A percentile compares a stretch with the other conserved stretches of the same genome.
phyloP scores from a whole-genome alignment of 768 basidiomycete genomes.

The Pleurotus ostreatus region DNA sequence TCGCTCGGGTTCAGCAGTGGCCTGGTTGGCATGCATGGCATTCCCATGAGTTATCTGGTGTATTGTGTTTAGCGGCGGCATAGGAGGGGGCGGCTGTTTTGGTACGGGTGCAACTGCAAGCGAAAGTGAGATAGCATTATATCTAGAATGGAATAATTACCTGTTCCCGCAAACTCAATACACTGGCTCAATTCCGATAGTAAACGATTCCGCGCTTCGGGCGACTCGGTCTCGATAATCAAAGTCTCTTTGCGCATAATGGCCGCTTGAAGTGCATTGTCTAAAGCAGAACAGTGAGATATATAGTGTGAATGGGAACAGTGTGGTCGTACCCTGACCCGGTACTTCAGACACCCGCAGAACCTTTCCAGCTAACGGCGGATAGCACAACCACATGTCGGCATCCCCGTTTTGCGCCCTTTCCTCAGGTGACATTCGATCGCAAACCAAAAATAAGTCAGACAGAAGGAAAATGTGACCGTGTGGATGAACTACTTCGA shows the following conservation, averaged over 20 bases:
- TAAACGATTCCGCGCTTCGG: constrained; percentile 56
- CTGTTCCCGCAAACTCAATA: constrained; percentile 70
- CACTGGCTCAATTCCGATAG: constrained; percentile 75
- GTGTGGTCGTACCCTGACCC: constrained; percentile 48
- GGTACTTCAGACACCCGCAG: constrained; percentile 62
- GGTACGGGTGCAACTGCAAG: constrained; percentile 49
- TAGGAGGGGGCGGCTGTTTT: constrained; percentile 65
- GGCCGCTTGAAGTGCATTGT: constrained; percentile 67
- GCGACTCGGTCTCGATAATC: constrained; percentile 57
- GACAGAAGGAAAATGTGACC: constrained; percentile 88
- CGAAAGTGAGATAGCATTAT: constrained; percentile 5
- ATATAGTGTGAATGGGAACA: background rate
- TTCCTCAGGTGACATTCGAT: constrained; percentile 73
- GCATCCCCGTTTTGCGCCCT: constrained; percentile 42
- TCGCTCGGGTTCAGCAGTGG: constrained; percentile 34
- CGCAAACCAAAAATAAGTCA: constrained; percentile 89
- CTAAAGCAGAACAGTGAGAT: constrained; percentile 31
- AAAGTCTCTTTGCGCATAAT: constrained; percentile 90
- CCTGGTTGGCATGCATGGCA: constrained; percentile 30
- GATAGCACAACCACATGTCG: constrained; percentile 92
- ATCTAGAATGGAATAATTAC: constrained; percentile 43
- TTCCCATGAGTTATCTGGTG: background rate
- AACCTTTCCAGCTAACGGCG: constrained; percentile 93
- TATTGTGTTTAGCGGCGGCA: constrained; percentile 42
- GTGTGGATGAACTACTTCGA: constrained; percentile 69